Evolutionary conservation across 768 basidiomycete species (phyloP), one percentile per base, ranked within the genome.

Genomic region (Pleurotus salmoneostramineus): DNA sequence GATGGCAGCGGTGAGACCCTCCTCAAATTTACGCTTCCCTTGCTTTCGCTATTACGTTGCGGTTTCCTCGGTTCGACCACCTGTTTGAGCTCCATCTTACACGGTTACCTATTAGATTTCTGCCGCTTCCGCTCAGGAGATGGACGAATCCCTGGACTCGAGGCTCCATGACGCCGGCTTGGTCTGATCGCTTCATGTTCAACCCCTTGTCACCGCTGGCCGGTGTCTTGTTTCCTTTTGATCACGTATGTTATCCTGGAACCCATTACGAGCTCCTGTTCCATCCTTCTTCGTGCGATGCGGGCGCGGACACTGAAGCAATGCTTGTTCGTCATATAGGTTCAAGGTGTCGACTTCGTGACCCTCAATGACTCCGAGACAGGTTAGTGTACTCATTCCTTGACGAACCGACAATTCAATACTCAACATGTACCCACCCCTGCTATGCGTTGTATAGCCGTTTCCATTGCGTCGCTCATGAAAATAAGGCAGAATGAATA

Each of bases 1-100:
- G 3, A 69, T 91, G 17, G 78, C 84, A 54, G 83, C 85, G 67
- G 83, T 85, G 65, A 42, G 73, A 43, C 31, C 33, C 21, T 27
- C 21, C 21, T 27, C 21, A n/a, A 27, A 35, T 35, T 12, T 48
- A 48, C 47, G 27, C 17, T 32, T 11, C 21, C 11, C 33, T 8
- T 51, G 7, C 31, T 35, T 35, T 15, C 36, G 2, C 31, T 35
- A 27, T 51, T 14, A 8, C 35, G 32, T 37, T 8, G 11, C 32
- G 10, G 5, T 40, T 42, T 11, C 36, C 36, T 10, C 27, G 5
- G 15, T 43, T 32, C 21, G 11, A 17, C 15, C 31, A 33, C 40
- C 7, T 31, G 36, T 65, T 14, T 68, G 63, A 55, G 74, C 72
- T 63, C 79, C 80, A 34, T 71, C 70, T 10, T 40, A 42, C 34